A percentile compares a stretch with the other conserved stretches of the same genome.
These are phyloP conservation scores for Euphorbia lathyris DNA, from an alignment of 345 rosid genomes.

Conservation along the genomic window DNA sequence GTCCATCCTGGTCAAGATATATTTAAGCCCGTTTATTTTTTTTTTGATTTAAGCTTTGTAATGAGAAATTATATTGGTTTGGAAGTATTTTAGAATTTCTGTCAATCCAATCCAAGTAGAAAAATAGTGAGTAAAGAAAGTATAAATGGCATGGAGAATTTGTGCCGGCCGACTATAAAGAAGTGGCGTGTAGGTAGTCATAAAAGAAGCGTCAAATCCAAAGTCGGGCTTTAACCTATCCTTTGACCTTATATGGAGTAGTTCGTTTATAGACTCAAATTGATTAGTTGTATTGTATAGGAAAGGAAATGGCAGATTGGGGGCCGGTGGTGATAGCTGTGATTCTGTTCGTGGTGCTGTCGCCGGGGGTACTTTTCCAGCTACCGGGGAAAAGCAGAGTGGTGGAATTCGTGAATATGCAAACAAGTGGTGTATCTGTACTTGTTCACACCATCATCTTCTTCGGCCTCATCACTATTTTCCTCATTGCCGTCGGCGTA, in stretches of 20 bases:
- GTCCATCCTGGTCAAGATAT: no score
- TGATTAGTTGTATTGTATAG: no score
- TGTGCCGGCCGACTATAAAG: neutral
- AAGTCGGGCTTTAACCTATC: neutral
- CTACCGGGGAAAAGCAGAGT: constrained; percentile 10
- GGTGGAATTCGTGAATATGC: constrained; percentile 14
- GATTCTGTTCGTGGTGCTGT: constrained; percentile 13
- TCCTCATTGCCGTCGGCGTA: constrained; percentile 16
- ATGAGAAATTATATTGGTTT: no score
- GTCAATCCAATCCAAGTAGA: no score
- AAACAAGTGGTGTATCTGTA: constrained; percentile 18
- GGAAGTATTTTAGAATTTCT: no score
- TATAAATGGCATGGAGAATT: no score
- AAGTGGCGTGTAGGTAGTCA: no score
- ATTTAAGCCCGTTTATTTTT: no score
- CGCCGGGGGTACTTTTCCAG: constrained; percentile 11
- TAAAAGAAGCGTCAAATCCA: neutral
- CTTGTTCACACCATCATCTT: constrained; percentile 12
- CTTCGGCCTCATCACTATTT: constrained; percentile 20
- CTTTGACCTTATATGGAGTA: neutral
- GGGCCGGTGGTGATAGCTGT: constrained; percentile 13
- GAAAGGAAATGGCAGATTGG: constrained; percentile 22
- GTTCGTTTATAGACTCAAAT: no score
- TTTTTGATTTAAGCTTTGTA: no score
- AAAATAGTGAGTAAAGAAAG: no score